phyloP scores from a whole-genome alignment of 2,329 filamentous ascomycete genomes.

The Daldinia sp. region DNA sequence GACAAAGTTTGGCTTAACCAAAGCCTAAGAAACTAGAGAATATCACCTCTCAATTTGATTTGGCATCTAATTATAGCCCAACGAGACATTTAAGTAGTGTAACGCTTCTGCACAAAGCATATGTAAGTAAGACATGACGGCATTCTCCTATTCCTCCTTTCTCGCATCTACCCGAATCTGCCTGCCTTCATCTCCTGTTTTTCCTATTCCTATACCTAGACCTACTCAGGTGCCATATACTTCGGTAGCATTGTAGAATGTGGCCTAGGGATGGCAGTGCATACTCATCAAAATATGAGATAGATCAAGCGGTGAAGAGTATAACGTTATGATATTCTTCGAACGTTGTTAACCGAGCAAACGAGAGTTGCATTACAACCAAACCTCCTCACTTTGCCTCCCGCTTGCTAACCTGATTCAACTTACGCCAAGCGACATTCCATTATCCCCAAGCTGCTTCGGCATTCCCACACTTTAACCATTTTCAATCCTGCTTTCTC shows the following conservation, averaged over 20 bases:
- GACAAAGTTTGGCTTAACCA: constrained; percentile 21
- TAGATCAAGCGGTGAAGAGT: constrained; percentile 34
- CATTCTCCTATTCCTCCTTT: constrained; percentile 19
- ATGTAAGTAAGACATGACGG: constrained; percentile 36
- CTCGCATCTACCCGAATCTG: constrained; percentile 16
- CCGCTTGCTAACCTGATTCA: not conserved
- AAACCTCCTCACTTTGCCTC: constrained; percentile 9
- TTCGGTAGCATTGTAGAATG: constrained; percentile 33
- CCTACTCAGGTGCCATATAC: not conserved
- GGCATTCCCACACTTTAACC: constrained; percentile 42
- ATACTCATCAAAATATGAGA: constrained; percentile 19
- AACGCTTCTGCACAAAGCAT: constrained; percentile 35
- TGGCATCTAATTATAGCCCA: constrained; percentile 41
- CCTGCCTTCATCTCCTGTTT: constrained; percentile 5
- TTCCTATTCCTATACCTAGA: not conserved
- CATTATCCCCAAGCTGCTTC: constrained; percentile 41
- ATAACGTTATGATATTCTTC: constrained; percentile 15
- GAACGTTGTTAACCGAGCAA: constrained; percentile 19
- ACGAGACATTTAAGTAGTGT: constrained; percentile 37
- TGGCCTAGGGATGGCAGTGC: constrained; percentile 33
- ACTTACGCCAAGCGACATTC: constrained; percentile 38
- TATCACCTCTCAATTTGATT: constrained; percentile 32
- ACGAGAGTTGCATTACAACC: constrained; percentile 8
- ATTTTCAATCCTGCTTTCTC: constrained; percentile 38
- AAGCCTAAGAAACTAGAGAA: not conserved